Evolutionary conservation across 805 yeast species (phyloP), one percentile per base, ranked within the genome.

Genomic region (Starmerella geochares): DNA sequence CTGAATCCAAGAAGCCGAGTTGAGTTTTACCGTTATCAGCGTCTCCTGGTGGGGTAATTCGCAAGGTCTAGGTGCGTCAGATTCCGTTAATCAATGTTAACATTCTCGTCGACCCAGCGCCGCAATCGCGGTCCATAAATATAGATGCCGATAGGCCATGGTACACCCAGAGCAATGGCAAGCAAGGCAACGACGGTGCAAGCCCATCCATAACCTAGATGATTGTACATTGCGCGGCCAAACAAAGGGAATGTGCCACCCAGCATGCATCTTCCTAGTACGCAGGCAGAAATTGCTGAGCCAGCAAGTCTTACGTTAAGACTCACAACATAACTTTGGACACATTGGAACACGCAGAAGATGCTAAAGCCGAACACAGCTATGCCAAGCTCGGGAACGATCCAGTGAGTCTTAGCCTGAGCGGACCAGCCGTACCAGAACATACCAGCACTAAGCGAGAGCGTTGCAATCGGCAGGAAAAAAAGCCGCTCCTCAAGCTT

Each of bases 391-490:
- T 69, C 67, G 0, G 85, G 83, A 71, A 79, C 75, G 36, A 81
- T 71, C 81, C 83, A 81, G 47, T 71, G 77, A 39, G 77, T 59
- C 27, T 73, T 61, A 28, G 73, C 67, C 58, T 79, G 67, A 1
- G 83, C 80, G 29, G 80, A 73, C 87, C 86, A 81, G 14, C 86
- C 87, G 58, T 77, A 80, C 78, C 84, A 78, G 52, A 81, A 67
- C 37, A 81, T 65, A 0, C 86, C 86, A 13, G 71, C 68, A 0
- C 86, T 80, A 54, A 78, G 71, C 16, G 73, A 59, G 31, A 80
- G 54, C 1, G 82, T 78, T 17, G 75, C 67, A 14, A 68, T 62
- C 53, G 77, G 67, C 36, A 80, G 61, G 47, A 73, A 65, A 13
- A 80, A 80, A 27, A 81, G 60, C 43, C 83, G 66, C 60, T 62